Evolutionary conservation across 345 rosid species (phyloP).

Genomic region (Gossypium raimondii): DNA sequence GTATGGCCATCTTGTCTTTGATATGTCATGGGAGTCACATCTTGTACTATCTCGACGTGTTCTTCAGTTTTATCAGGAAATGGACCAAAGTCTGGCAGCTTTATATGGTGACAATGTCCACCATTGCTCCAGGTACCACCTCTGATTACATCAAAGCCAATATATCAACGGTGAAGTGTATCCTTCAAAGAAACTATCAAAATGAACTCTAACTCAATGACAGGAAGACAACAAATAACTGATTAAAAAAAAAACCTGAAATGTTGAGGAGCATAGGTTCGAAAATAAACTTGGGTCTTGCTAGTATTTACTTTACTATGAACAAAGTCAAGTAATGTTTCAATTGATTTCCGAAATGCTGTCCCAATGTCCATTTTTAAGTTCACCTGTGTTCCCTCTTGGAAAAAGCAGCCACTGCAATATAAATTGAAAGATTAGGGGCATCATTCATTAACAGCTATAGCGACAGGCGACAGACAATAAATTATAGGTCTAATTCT

Average conservation of each 20-base stretch:
- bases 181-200: neutral
- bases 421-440: conserved; percentile 10
- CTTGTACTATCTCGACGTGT: conserved; percentile 22
- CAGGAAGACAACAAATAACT: neutral
- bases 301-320: conserved; percentile 37
- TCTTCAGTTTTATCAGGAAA: conserved; percentile 25
- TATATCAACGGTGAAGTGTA: neutral
- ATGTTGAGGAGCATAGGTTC: conserved; percentile 58
- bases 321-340: conserved; percentile 49
- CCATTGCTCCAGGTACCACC: conserved; percentile 48
- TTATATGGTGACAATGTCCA: conserved; percentile 17
- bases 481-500: too few relatives aligned
- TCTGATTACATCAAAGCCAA: conserved; percentile 27
- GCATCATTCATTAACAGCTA: neutral
- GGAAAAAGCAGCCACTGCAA: conserved; percentile 57
- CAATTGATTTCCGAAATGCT: conserved; percentile 40
- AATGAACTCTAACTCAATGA: too few relatives aligned
- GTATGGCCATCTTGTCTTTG: conserved; percentile 56
- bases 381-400: conserved; percentile 42
- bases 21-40: conserved; percentile 44
- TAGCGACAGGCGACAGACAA: neutral
- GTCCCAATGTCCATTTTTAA: conserved; percentile 44
- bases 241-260: conserved; percentile 42
- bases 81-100: conserved; percentile 40
- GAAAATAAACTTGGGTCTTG: conserved; percentile 55